A percentile compares a stretch with the other conserved stretches of the same genome.
Evolutionary conservation across 2,329 filamentous ascomycete genomes (phyloP).

Genomic region (Penicillium sp.): DNA sequence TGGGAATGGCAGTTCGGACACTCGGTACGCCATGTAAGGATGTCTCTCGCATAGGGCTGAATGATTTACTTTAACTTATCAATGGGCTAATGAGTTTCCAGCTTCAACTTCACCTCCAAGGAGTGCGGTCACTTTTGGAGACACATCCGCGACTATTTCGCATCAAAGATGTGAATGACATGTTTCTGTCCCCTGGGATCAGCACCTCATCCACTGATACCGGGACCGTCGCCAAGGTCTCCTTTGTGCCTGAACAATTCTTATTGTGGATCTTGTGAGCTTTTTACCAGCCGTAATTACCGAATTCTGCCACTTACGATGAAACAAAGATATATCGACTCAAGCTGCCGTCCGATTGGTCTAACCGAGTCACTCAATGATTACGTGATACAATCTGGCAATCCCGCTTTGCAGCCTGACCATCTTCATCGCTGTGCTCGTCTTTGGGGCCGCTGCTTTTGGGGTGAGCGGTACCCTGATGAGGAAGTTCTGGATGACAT

Average conservation of each 20-base stretch:
- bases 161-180: slow-evolving; percentile 31
- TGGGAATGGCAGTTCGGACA: slow-evolving; percentile 41
- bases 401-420: slow-evolving; percentile 35
- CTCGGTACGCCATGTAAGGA: slow-evolving; percentile 28
- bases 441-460: slow-evolving; percentile 38
- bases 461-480: slow-evolving; percentile 39
- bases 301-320: background rate
- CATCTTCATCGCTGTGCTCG: slow-evolving; percentile 36
- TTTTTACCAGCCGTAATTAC: background rate
- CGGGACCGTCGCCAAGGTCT: slow-evolving; percentile 21
- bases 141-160: slow-evolving; percentile 36
- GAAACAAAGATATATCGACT: slow-evolving; percentile 30
- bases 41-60: background rate
- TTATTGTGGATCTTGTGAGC: slow-evolving; percentile 38
- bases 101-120: slow-evolving; percentile 38
- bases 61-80: background rate
- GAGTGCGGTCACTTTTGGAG: slow-evolving; percentile 37
- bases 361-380: slow-evolving; percentile 34
- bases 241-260: slow-evolving; percentile 39
- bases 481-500: slow-evolving; percentile 40
- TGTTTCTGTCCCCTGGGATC: slow-evolving; percentile 25
- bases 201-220: slow-evolving; percentile 11
- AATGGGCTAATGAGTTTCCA: background rate
- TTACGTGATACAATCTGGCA: slow-evolving; percentile 33
- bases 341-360: slow-evolving; percentile 30